Evolutionary conservation across 1,139 yeast species (phyloP).

Genomic region (Hyphopichia burtonii): DNA sequence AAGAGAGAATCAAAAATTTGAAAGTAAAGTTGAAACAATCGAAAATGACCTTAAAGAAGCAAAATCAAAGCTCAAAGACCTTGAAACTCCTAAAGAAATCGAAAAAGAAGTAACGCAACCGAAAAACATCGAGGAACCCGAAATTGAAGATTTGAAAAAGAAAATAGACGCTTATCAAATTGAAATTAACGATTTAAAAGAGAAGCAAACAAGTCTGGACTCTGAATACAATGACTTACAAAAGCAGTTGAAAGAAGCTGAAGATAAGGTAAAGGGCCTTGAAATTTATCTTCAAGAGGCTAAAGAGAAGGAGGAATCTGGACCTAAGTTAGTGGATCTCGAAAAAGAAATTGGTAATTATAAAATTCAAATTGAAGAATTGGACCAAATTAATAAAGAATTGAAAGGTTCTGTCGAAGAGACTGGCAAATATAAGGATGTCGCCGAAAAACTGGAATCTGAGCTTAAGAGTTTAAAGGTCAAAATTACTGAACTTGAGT

Average conservation of each 20-base stretch:
- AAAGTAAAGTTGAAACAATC: slow-evolving; percentile 1
- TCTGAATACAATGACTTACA: neutral
- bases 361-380: slow-evolving; percentile 1
- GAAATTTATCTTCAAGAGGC: neutral
- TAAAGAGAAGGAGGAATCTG: neutral
- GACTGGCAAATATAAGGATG: neutral
- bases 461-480: slow-evolving; percentile 3
- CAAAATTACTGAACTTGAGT: slow-evolving; percentile 1
- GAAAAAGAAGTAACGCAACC: slow-evolving; percentile 1
- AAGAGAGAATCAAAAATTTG: slow-evolving; percentile 22
- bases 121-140: neutral
- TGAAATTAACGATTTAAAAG: neutral
- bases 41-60: slow-evolving; percentile 3
- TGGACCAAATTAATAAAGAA: neutral
- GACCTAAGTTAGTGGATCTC: slow-evolving; percentile 3
- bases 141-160: neutral
- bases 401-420: neutral
- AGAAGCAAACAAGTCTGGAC: neutral
- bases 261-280: neutral
- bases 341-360: neutral
- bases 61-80: slow-evolving; percentile 2
- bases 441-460: neutral
- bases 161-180: neutral
- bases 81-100: neutral
- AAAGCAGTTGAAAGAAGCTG: neutral